Base-by-base conservation (phyloP, 1,284 basidiomycete genomes). In the Cerrena zonata region DNA sequence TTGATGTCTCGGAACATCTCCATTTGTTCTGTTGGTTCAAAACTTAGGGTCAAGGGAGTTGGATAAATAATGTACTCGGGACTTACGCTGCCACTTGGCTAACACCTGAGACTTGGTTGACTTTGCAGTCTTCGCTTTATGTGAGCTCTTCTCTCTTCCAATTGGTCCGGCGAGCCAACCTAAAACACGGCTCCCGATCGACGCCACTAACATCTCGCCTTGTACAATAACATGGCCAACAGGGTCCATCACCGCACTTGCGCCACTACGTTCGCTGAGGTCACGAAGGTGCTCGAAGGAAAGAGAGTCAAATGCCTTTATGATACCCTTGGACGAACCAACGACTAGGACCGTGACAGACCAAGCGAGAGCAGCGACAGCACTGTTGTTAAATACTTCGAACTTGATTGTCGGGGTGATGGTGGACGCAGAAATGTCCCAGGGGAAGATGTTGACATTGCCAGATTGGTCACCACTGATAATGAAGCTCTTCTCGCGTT, bases 141-240 rank as follows among this genome's bases (percentile, higher is more conserved):
- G 71, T 53, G 61, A 62, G 38, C 61, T 27, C 56, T 54, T 56
- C 19, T 36, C 4, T 48, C 48, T 65, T 62, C 49, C 69, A 53
- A 75, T 68, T 1, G 73, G 71, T 7, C 79, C 84, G 2, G 82
- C 80, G 53, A 78, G 78, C 84, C 88, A 92, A 1, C 83, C 77
- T 58, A 89, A 68, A 3, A 90, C 77, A 46, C 77, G 71, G 50
- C 76, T 77, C 1, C 84, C 89, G 7, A 87, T 77, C 37, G 73
- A 72, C 5, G 81, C 81, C 30, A 91, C 66, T 25, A 92, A 53
- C 13, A 80, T 68, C 38, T 91, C 84, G 41, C 74, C 72, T 48
- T 81, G 76, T 0, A 91, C 62, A 5, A 86, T 57, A 34, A 94
- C 83, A 58, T 81, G 79, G 22, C 69, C 71, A 13, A 91, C 86